A percentile compares a stretch with the other conserved stretches of the same genome.
Conservation (phyloP, 495 filamentous ascomycete species). For the Podospora pseudoanserina region DNA sequence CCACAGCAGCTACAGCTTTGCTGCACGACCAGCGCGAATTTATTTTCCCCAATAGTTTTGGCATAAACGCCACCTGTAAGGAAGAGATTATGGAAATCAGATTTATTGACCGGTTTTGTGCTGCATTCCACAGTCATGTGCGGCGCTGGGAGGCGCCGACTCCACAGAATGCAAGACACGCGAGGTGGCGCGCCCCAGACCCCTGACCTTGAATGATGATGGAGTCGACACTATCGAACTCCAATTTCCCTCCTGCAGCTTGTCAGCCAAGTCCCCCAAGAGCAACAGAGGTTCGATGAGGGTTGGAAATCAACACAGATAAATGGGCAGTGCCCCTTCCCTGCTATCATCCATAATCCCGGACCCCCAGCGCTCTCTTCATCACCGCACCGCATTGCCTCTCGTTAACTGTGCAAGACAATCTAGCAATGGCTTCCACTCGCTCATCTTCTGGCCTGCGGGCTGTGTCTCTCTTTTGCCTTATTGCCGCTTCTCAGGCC, state of each 20-base stretch:
- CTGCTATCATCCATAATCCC: neutral
- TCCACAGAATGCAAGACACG: neutral
- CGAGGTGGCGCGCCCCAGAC: neutral
- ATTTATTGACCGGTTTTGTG: neutral
- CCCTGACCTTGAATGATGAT: neutral
- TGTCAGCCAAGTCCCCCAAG: neutral
- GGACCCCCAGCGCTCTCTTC: neutral
- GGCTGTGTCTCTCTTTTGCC: slow-evolving; percentile 15
- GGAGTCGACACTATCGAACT: slow-evolving; percentile 4
- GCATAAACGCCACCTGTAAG: neutral
- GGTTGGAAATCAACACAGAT: neutral
- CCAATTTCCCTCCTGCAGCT: slow-evolving; percentile 1
- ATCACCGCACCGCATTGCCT: neutral
- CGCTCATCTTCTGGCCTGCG: slow-evolving; percentile 8
- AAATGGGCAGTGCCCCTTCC: neutral
- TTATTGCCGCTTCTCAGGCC: slow-evolving; percentile 15
- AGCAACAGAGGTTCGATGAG: neutral
- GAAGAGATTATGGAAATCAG: neutral
- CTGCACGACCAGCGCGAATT: neutral
- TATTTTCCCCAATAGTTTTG: neutral
- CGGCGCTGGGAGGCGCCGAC: neutral
- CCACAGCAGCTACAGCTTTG: neutral
- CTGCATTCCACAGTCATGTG: neutral
- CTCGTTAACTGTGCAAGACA: neutral
- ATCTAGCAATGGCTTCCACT: slow-evolving; percentile 4